Base-by-base conservation (phyloP, 306 rosid genomes). In the Gleditsia sinensis region DNA sequence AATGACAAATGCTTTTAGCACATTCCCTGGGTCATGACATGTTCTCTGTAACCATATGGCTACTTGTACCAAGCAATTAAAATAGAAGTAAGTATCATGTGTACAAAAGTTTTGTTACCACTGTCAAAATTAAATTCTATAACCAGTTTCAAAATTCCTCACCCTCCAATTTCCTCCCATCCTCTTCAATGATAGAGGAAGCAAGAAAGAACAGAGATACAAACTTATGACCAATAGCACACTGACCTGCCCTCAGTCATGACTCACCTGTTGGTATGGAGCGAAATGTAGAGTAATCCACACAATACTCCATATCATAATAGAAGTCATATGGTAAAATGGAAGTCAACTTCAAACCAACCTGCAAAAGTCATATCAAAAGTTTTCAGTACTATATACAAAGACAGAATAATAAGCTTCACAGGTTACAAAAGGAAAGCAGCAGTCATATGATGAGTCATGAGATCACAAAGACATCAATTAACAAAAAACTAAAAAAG, bases 271-370 rank as follows among this genome's bases (percentile, higher is more conserved):
- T 24, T 51, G 71, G 81, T 46, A 87, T 49, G 62, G 83, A 73
- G 50, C 85, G 92, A 80, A 94, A 94, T 56, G 98, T 88, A 42
- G 98, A 91, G 81, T 94, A 94, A 9, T 94, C 96, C 61, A 94
- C 89, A 25, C 96, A 88, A 73, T 94, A 94, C 78, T 91, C 98
- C 98, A 91, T 94, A 71, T 94, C 96, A 80, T 85, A 94, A 80
- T 86, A 94, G 51, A 86, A 91, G 80, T 89, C 90, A 65, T 79
- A 73, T 20, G 88, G 81, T 42, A 58, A 71, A 80, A 80, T 48
- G 66, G 88, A 82, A 74, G 78, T 86, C 48, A 68, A 71, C 75
- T 82, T 89, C 68, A 36, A 58, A 42, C 91, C 94, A 76, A 83
- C 83, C 98, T 94, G 87, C 81, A 86, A 57, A 71, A 77, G 71